Evolutionary conservation across 306 rosid species (phyloP).

Genomic region (Ammopiptanthus mongolicus): DNA sequence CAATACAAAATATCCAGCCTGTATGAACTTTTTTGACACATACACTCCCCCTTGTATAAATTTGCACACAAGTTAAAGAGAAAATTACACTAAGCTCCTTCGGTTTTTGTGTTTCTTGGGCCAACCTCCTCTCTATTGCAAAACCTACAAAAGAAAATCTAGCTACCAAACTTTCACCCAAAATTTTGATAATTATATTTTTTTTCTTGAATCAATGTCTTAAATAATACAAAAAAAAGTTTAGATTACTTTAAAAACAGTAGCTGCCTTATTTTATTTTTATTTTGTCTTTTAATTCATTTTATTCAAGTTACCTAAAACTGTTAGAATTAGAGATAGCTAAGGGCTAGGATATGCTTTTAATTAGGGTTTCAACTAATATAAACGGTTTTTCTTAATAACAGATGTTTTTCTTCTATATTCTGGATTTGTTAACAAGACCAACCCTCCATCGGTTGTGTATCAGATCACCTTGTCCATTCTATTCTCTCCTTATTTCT

Average conservation of each 20-base stretch:
- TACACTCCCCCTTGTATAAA: background rate
- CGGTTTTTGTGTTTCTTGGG: background rate
- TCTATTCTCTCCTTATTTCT: slow-evolving; percentile 11
- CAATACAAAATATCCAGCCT: background rate
- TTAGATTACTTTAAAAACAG: background rate
- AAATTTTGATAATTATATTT: background rate
- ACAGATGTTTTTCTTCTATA: background rate
- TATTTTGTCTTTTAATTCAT: background rate
- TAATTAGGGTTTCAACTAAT: background rate
- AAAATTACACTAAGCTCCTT: background rate
- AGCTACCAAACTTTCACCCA: background rate
- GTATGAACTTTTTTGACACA: background rate
- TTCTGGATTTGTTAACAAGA: background rate
- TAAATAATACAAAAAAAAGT: background rate
- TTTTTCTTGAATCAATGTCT: slow-evolving; percentile 11
- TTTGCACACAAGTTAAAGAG: background rate
- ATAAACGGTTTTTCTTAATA: background rate
- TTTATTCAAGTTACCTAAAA: background rate
- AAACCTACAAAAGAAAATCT: background rate
- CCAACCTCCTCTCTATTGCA: background rate
- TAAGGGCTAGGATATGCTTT: background rate
- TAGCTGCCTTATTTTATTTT: background rate
- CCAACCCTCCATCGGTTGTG: background rate
- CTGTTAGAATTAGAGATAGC: background rate
- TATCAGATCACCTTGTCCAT: background rate